These are phyloP conservation scores for Achaetomium macrosporum DNA, from an alignment of 2,329 filamentous ascomycete species.

Conservation along the genomic window DNA sequence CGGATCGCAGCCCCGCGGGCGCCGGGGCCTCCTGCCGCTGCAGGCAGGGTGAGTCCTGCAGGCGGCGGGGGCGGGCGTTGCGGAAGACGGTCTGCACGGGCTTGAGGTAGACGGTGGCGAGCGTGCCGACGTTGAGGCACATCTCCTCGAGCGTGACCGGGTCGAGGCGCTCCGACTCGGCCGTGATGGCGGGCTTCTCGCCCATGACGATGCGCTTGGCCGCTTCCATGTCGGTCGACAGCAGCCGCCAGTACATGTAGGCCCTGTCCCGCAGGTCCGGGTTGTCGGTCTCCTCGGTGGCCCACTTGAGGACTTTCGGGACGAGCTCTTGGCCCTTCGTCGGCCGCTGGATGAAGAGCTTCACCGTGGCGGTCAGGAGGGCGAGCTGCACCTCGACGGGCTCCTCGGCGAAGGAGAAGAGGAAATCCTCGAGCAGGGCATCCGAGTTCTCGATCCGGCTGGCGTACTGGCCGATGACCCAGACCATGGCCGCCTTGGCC, in stretches of 20 bases:
- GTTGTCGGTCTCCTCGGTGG: constrained; percentile 98
- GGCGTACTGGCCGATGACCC: constrained; percentile 98
- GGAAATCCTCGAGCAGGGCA: constrained; percentile 85
- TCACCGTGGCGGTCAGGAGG: constrained; percentile 90
- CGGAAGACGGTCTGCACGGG: constrained; percentile 97
- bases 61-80: constrained; percentile 69
- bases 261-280: constrained; percentile 91
- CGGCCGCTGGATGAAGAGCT: constrained; percentile 93
- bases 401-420: constrained; percentile 91
- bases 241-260: constrained; percentile 98
- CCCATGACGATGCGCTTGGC: constrained; percentile 93
- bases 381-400: constrained; percentile 93
- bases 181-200: constrained; percentile 91
- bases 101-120: constrained; percentile 96
- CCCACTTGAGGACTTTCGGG: constrained; percentile 94
- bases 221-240: constrained; percentile 83
- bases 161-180: constrained; percentile 91
- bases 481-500: constrained; percentile 97
- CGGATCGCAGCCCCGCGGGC: constrained; percentile 35
- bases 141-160: constrained; percentile 90
- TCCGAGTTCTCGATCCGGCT: constrained; percentile 97
- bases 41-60: constrained; percentile 78
- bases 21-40: constrained; percentile 59
- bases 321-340: constrained; percentile 92
- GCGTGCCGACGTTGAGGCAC: constrained; percentile 90